These are phyloP conservation scores for Penicillium digitatum DNA, from an alignment of 2,329 filamentous ascomycete genomes.

Conservation along the genomic window DNA sequence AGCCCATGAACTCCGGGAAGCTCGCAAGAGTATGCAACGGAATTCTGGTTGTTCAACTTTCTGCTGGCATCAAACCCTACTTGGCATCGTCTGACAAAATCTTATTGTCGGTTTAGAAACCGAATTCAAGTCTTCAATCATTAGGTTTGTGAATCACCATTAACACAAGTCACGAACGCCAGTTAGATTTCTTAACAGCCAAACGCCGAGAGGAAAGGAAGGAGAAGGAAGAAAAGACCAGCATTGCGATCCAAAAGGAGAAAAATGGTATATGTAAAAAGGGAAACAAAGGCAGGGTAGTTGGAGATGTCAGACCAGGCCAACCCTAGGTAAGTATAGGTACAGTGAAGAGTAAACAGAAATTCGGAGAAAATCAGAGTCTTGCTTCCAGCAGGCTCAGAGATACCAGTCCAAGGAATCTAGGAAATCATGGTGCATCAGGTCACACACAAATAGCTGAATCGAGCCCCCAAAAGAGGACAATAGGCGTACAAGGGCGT, in stretches of 20 bases:
- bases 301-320: not conserved
- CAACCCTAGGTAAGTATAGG: not conserved
- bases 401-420: not conserved
- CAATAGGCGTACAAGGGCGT: slow-evolving; percentile 5
- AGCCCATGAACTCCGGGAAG: not conserved
- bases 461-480: not conserved
- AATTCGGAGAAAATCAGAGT: not conserved
- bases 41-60: not conserved
- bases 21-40: not conserved
- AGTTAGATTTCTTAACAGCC: not conserved
- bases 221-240: not conserved
- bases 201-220: not conserved
- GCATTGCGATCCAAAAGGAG: not conserved
- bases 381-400: not conserved
- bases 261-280: slow-evolving; percentile 8
- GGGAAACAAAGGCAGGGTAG: not conserved
- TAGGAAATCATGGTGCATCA: not conserved
- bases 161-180: not conserved
- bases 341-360: slow-evolving; percentile 7
- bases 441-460: not conserved
- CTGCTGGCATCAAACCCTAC: not conserved
- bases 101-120: not conserved
- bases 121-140: not conserved
- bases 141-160: not conserved
- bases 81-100: not conserved